Evolutionary conservation across 768 basidiomycete species (phyloP), one percentile per base, ranked within the genome.

Genomic region (Trametes meyenii): DNA sequence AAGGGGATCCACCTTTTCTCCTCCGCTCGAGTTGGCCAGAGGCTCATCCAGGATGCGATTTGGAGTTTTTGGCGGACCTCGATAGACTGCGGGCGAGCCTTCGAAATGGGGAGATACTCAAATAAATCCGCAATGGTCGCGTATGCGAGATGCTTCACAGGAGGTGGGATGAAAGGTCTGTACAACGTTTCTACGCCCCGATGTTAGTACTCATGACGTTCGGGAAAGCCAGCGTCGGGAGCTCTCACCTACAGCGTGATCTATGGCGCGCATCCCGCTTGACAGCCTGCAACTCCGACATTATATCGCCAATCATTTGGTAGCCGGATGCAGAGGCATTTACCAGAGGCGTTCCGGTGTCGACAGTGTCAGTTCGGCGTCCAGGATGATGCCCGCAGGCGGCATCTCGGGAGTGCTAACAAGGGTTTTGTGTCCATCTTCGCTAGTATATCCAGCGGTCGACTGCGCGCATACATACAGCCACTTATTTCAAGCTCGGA

Each of bases 31-130:
- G 29, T 73, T 0, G 89, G 88, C 88, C 87, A 90, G 13, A 88
- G 64, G 64, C 87, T 89, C 87, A 89, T 89, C 90, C 88, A 91
- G 1, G 88, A 82, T 2, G 89, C 90, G 39, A 91, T 54, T 70
- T 89, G 83, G 8, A 90, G 77, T 69, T 81, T 85, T 67, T 90
- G 87, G 17, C 90, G 83, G 58, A 77, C 71, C 19, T 79, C 80
- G 36, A 91, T 63, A 59, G 83, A 76, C 26, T 72, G 66, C 0
- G 87, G 85, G 61, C 87, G 73, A 12, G 77, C 81, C 69, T 86
- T 89, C 29, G 84, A 85, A 55, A 75, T 70, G 1, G 88, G 87
- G n/a, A 93, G 81, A 70, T 87, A 89, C 58, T 79, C 83, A 78
- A 91, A 92, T 26, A 92, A 78, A 66, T 90, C 89, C 4, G 80